phyloP scores from a whole-genome alignment of 2,329 filamentous ascomycete species.

The Gliomastix tumulicola region DNA sequence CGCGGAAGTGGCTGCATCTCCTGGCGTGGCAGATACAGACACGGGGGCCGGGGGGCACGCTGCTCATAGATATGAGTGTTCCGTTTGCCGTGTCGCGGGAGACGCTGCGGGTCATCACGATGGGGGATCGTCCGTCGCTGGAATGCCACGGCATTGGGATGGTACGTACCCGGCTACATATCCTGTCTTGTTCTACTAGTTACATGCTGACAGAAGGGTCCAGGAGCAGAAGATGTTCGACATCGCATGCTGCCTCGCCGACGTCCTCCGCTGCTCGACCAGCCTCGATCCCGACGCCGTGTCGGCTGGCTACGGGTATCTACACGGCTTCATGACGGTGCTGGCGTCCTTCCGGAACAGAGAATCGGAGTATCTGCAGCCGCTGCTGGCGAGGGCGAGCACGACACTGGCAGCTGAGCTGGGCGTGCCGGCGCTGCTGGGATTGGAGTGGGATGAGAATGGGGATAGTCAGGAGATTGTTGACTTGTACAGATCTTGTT shows the following conservation, averaged over 20 bases:
- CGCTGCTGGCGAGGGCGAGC: conserved; percentile 5
- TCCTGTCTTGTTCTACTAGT: background rate
- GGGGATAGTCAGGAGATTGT: too few species aligned
- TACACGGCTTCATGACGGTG: conserved; percentile 11
- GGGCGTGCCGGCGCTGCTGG: too few species aligned
- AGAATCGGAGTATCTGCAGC: conserved; percentile 11
- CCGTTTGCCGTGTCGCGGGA: conserved; percentile 7
- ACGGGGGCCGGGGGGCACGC: background rate
- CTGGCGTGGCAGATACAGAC: conserved; percentile 10
- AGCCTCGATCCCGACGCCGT: conserved; percentile 3
- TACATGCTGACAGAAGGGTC: too few species aligned
- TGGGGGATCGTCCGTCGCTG: conserved; percentile 5
- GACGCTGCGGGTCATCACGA: conserved; percentile 8
- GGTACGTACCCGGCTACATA: conserved; percentile 6
- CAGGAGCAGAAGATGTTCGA: conserved; percentile 13
- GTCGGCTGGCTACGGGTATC: conserved; percentile 2
- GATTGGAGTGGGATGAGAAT: too few species aligned
- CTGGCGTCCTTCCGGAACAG: conserved; percentile 10
- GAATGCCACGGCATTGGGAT: conserved; percentile 13
- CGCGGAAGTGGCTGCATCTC: conserved; percentile 11
- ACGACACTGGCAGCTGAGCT: too few species aligned
- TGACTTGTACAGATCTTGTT: too few species aligned
- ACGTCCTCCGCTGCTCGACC: conserved; percentile 6
- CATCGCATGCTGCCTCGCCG: conserved; percentile 11
- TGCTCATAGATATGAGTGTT: background rate